Evolutionary conservation across 1,284 basidiomycete species (phyloP).

Genomic region (Mycena citricolor): DNA sequence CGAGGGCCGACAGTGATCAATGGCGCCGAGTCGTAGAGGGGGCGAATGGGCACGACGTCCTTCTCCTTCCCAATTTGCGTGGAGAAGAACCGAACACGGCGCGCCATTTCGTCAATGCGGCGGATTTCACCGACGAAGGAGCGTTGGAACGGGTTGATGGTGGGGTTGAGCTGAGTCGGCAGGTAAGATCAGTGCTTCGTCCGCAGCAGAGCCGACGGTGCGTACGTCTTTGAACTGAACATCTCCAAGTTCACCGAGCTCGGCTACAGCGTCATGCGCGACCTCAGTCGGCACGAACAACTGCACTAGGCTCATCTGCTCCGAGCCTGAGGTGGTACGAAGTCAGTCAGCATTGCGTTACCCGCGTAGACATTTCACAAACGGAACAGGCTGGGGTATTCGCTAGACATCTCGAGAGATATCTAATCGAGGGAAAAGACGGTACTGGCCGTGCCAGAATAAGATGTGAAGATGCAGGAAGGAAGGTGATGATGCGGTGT

Average conservation of each 20-base stretch:
- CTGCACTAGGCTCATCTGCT: slow-evolving; percentile 96
- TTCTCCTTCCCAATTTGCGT: slow-evolving; percentile 85
- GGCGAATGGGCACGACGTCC: slow-evolving; percentile 76
- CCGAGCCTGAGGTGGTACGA: slow-evolving; percentile 73
- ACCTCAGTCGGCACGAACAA: slow-evolving; percentile 97
- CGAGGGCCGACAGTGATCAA: slow-evolving; percentile 84
- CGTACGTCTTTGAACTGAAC: slow-evolving; percentile 98
- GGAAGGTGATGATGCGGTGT: no score
- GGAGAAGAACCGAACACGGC: slow-evolving; percentile 87
- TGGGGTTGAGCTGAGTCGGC: slow-evolving; percentile 79
- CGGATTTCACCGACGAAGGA: slow-evolving; percentile 95
- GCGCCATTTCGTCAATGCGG: slow-evolving; percentile 91
- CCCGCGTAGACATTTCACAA: slow-evolving; percentile 30
- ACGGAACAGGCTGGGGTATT: slow-evolving; percentile 86
- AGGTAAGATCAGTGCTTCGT: slow-evolving; percentile 9
- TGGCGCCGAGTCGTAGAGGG: slow-evolving; percentile 78
- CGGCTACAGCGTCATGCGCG: slow-evolving; percentile 92
- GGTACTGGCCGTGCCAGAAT: no score
- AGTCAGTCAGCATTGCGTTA: neutral
- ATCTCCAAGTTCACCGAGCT: slow-evolving; percentile 92
- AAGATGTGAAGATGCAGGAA: no score
- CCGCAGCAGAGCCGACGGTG: slow-evolving; percentile 15
- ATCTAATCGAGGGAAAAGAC: no score
- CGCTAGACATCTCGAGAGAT: slow-evolving; percentile 77
- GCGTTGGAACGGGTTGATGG: slow-evolving; percentile 95